These are phyloP conservation scores for Septoria petroselini DNA, from an alignment of 2,329 filamentous ascomycete genomes.

Conservation along the genomic window DNA sequence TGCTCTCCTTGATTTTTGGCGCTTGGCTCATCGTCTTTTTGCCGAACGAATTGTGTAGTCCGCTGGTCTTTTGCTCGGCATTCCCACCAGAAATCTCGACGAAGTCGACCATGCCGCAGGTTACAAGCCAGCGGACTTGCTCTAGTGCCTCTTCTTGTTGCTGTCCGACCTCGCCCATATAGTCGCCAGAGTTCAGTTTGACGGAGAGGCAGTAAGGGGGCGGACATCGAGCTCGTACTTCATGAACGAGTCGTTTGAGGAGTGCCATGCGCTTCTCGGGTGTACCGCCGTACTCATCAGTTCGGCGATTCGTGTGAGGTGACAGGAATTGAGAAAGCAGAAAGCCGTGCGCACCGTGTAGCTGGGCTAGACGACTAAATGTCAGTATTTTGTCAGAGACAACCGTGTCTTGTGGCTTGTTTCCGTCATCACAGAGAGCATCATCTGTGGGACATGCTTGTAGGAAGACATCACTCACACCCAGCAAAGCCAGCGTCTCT, in stretches of 20 bases:
- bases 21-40: slow-evolving; percentile 39
- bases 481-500: slow-evolving; percentile 54
- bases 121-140: slow-evolving; percentile 54
- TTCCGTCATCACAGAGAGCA: too few relatives aligned
- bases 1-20: slow-evolving; percentile 36
- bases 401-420: too few relatives aligned
- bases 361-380: slow-evolving; percentile 32
- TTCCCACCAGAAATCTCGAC: slow-evolving; percentile 65
- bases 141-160: slow-evolving; percentile 52
- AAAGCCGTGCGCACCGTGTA: slow-evolving; percentile 53
- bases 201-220: slow-evolving; percentile 47
- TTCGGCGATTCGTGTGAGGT: slow-evolving; percentile 46
- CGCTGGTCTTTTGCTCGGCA: slow-evolving; percentile 27
- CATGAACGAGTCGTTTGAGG: slow-evolving; percentile 46
- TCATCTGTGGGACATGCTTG: too few relatives aligned
- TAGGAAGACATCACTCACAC: too few relatives aligned
- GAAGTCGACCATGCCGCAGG: slow-evolving; percentile 58
- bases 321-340: slow-evolving; percentile 46
- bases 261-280: slow-evolving; percentile 48
- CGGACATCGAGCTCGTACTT: slow-evolving; percentile 44
- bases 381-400: too few relatives aligned
- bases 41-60: slow-evolving; percentile 27
- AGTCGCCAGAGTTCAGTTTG: slow-evolving; percentile 53
- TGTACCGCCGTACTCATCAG: slow-evolving; percentile 49
- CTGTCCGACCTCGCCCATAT: slow-evolving; percentile 33